phyloP scores from a whole-genome alignment of 1,139 yeast species.

The Dujonia santamariae region DNA sequence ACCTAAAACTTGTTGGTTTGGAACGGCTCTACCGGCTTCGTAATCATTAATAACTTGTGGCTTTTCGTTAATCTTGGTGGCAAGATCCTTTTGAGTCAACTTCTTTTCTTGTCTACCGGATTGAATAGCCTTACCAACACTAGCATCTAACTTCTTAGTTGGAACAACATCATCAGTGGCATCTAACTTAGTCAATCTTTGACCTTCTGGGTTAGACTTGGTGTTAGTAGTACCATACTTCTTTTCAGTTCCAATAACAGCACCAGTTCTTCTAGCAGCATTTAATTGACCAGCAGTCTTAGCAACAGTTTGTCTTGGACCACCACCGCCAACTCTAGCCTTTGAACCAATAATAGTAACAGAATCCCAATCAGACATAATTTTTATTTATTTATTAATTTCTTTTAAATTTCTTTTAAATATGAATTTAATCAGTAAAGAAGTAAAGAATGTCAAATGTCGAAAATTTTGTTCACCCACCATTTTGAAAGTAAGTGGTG shows the following conservation, averaged over 20 bases:
- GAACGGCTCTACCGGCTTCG: conserved; percentile 95
- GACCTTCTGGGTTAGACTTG: conserved; percentile 83
- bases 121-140: conserved; percentile 85
- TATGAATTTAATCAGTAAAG: too few relatives aligned
- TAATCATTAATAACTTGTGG: conserved; percentile 94
- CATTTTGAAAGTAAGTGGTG: background rate
- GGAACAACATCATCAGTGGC: conserved; percentile 92
- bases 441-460: too few relatives aligned
- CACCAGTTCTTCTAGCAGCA: conserved; percentile 91
- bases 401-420: too few relatives aligned
- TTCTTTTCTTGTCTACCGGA: conserved; percentile 87
- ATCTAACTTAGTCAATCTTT: conserved; percentile 88
- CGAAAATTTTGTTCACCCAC: background rate
- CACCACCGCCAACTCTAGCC: conserved; percentile 84
- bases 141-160: conserved; percentile 79
- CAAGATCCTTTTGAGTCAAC: conserved; percentile 92
- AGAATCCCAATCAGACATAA: conserved; percentile 82
- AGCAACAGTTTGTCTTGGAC: conserved; percentile 86
- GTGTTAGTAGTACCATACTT: conserved; percentile 74
- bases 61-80: conserved; percentile 92
- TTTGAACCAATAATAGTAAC: conserved; percentile 85
- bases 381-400: conserved; percentile 10
- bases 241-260: conserved; percentile 88
- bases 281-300: conserved; percentile 74
- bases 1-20: conserved; percentile 90